phyloP scores from a whole-genome alignment of 768 basidiomycete genomes.

The Agaricus subrufescens region DNA sequence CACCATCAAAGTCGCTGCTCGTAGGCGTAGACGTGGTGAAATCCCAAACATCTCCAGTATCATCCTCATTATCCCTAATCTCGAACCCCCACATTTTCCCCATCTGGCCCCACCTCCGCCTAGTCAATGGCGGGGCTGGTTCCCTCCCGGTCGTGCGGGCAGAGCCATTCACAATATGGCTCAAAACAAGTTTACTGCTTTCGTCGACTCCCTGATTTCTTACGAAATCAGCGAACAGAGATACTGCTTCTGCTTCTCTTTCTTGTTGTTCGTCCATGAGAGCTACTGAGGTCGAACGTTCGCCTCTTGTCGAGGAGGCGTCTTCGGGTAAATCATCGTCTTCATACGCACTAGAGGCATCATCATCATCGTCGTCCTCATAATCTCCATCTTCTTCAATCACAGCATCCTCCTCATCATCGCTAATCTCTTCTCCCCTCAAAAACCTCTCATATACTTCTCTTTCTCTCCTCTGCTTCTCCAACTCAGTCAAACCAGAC shows the following conservation, averaged over 20 bases:
- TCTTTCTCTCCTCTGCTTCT: slow-evolving; percentile 22
- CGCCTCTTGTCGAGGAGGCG: slow-evolving; percentile 1
- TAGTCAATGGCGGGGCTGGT: slow-evolving; percentile 5
- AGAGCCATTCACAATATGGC: slow-evolving; percentile 21
- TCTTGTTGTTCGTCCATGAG: slow-evolving; percentile 12
- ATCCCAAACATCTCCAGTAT: slow-evolving; percentile 11
- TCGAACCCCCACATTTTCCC: slow-evolving; percentile 13
- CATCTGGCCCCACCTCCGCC: slow-evolving; percentile 6
- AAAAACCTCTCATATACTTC: slow-evolving; percentile 55
- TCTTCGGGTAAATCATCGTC: slow-evolving; percentile 13
- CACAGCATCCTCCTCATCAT: slow-evolving; percentile 32
- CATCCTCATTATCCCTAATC: slow-evolving; percentile 17
- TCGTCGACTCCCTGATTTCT: slow-evolving; percentile 12
- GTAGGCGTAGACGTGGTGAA: not conserved
- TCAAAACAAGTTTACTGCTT: slow-evolving; percentile 21
- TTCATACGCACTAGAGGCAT: slow-evolving; percentile 18
- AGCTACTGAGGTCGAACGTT: not conserved
- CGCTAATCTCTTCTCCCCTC: slow-evolving; percentile 48
- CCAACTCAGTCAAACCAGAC: slow-evolving; percentile 13
- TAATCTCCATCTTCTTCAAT: slow-evolving; percentile 27
- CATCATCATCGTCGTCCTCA: slow-evolving; percentile 21
- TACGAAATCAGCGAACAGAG: slow-evolving; percentile 53
- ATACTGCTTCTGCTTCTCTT: slow-evolving; percentile 35
- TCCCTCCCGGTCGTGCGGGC: slow-evolving; percentile 21
- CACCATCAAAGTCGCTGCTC: slow-evolving; percentile 5